Conservation (phyloP, 352 stramenopile genomes). For the Albugo candida region DNA sequence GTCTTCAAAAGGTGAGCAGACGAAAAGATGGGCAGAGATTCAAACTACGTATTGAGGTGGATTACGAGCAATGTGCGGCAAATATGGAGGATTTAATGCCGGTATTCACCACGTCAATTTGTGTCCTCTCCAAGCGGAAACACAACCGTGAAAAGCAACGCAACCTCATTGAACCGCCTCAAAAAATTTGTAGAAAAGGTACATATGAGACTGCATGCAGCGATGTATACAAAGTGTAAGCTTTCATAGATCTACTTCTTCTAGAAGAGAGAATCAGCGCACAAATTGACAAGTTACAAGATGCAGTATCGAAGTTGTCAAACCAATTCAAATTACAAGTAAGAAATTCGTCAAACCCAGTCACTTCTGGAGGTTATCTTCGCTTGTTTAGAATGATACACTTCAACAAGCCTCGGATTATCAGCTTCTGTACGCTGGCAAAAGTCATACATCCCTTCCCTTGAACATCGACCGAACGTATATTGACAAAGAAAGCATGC, state of each 20-base stretch:
- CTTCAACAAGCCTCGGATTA: too few relatives aligned
- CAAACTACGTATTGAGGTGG: slow-evolving; percentile 65
- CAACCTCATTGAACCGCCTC: not conserved
- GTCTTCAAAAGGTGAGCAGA: slow-evolving; percentile 27
- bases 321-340: too few relatives aligned
- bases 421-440: too few relatives aligned
- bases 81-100: slow-evolving; percentile 56
- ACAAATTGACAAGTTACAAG: not conserved
- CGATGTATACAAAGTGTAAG: not conserved
- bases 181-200: not conserved
- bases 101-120: slow-evolving; percentile 76
- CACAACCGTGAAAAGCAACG: slow-evolving; percentile 13
- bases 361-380: too few relatives aligned
- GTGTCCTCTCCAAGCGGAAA: slow-evolving; percentile 73
- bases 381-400: too few relatives aligned
- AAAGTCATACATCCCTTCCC: too few relatives aligned
- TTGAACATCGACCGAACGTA: too few relatives aligned
- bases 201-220: not conserved
- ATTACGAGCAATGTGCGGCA: slow-evolving; percentile 65
- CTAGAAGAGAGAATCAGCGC: not conserved
- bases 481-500: too few relatives aligned
- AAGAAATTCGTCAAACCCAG: too few relatives aligned
- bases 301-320: too few relatives aligned
- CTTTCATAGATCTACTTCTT: not conserved
- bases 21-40: slow-evolving; percentile 72